Conservation (phyloP, 441 rosid genomes). For the Populus hybrid region DNA sequence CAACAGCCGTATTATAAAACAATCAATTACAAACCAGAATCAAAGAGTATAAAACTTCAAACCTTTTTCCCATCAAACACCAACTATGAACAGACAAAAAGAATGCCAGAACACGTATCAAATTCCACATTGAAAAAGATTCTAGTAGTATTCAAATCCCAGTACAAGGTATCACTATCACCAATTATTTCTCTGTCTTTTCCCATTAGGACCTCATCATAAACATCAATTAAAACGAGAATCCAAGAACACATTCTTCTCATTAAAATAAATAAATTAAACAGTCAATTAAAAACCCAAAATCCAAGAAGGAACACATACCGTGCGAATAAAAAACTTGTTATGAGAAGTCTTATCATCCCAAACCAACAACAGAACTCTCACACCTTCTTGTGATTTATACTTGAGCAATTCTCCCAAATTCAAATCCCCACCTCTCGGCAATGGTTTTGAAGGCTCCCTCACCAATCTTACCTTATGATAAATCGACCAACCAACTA, state of each 20-base stretch:
- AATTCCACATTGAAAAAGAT: too few relatives aligned
- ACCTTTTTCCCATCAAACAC: too few relatives aligned
- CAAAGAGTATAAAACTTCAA: not conserved
- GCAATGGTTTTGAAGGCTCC: slow-evolving; percentile 55
- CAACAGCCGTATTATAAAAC: not conserved
- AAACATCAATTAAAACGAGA: not conserved
- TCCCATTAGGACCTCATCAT: not conserved
- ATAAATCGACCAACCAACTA: slow-evolving; percentile 75
- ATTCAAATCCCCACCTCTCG: slow-evolving; percentile 56
- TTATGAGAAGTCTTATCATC: slow-evolving; percentile 83
- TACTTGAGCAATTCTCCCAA: slow-evolving; percentile 77
- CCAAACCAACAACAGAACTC: slow-evolving; percentile 80
- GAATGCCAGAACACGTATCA: too few relatives aligned
- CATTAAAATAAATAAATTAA: too few relatives aligned
- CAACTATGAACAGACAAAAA: too few relatives aligned
- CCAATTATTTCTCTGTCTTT: too few relatives aligned
- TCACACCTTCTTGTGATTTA: slow-evolving; percentile 79
- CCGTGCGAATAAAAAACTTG: slow-evolving; percentile 71
- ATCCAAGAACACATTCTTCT: too few relatives aligned
- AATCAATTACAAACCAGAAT: not conserved
- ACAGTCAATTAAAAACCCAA: not conserved
- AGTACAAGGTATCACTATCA: too few relatives aligned
- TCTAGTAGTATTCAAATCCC: too few relatives aligned
- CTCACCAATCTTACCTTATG: slow-evolving; percentile 66
- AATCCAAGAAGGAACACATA: slow-evolving; percentile 14